These are phyloP conservation scores for Leptographium wingfieldii DNA, from an alignment of 2,329 filamentous ascomycete genomes.

Conservation along the genomic window DNA sequence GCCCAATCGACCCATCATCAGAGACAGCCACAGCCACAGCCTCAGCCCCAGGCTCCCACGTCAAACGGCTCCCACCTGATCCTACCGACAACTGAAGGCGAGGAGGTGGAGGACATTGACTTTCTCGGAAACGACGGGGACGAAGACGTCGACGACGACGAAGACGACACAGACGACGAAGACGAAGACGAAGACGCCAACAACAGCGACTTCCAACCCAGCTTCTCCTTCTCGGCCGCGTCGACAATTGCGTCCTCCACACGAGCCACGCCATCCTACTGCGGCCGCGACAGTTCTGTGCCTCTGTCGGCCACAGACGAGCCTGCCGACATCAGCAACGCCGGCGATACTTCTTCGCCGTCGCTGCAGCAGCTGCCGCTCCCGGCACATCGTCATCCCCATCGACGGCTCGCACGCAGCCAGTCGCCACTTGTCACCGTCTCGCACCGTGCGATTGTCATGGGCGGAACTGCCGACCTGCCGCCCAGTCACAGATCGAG, in stretches of 20 bases:
- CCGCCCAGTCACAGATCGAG: constrained; percentile 43
- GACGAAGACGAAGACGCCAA: constrained; percentile 3
- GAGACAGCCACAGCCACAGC: constrained; percentile 13
- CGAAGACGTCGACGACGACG: constrained; percentile 17
- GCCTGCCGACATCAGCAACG: background rate
- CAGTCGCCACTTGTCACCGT: constrained; percentile 39
- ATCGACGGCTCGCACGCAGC: constrained; percentile 25
- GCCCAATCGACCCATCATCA: background rate
- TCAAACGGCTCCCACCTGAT: background rate
- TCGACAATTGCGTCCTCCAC: constrained; percentile 30
- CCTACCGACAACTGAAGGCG: constrained; percentile 10
- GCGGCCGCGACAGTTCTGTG: constrained; percentile 25
- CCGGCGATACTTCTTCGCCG: background rate
- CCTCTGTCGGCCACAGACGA: background rate
- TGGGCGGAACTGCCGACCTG: constrained; percentile 44
- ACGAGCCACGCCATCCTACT: constrained; percentile 43
- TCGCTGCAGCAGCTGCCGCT: constrained; percentile 7
- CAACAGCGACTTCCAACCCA: constrained; percentile 6
- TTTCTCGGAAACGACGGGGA: constrained; percentile 25
- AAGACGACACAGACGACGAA: constrained; percentile 1
- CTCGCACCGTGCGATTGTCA: constrained; percentile 42
- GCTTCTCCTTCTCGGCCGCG: constrained; percentile 3
- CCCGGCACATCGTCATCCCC: constrained; percentile 14
- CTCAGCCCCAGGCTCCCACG: constrained; percentile 15
- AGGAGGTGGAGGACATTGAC: constrained; percentile 1